Base-by-base conservation (phyloP, 768 basidiomycete species). In the Agaricus sinodeliciosus region DNA sequence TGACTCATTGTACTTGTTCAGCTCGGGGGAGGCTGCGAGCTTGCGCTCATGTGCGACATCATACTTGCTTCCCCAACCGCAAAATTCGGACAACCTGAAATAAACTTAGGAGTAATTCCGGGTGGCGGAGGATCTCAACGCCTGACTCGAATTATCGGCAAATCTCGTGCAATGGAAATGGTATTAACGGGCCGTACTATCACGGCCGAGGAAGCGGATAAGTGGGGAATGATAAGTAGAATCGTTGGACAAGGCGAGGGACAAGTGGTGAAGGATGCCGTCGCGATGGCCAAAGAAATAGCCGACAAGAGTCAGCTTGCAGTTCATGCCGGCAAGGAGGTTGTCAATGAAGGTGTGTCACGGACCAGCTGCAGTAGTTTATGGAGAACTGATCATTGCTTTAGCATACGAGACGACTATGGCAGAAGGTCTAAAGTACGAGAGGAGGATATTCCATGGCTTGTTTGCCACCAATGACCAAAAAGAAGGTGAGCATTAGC, bases 21-120 rank as follows among this genome's bases (percentile, higher is more conserved):
- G 94, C 87, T 98, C 57, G 95, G 95, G 9, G 95, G 95, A 36
- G 95, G 95, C 35, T 95, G 94, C 62, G 95, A 99, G 67, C 82
- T 99, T 19, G 95, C 95, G 4, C 80, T 98, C 58, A 92, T 92
- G 84, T 90, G 91, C 67, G 95, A 98, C 72, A 92, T 98, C 67
- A 85, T 97, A 63, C 82, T 96, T 45, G 91, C 86, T 15, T 87
- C 92, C 4, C 87, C 91, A 2, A 90, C 80, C 9, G 95, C 95
- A 15, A 83, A 84, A 60, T 96, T 99, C 59, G 93, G 93, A 15
- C 95, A 96, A 65, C 95, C 95, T 15, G 95, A 98, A 67, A 93
- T 99, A 68, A 94, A 90, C 63, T 78, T 97, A 27, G 95, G 94
- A 49, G 85, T 91, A 56, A 96, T 97, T 63, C 94, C 94, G 13